phyloP scores from a whole-genome alignment of 2,329 filamentous ascomycete genomes.

The Phialophora verrucosa region DNA sequence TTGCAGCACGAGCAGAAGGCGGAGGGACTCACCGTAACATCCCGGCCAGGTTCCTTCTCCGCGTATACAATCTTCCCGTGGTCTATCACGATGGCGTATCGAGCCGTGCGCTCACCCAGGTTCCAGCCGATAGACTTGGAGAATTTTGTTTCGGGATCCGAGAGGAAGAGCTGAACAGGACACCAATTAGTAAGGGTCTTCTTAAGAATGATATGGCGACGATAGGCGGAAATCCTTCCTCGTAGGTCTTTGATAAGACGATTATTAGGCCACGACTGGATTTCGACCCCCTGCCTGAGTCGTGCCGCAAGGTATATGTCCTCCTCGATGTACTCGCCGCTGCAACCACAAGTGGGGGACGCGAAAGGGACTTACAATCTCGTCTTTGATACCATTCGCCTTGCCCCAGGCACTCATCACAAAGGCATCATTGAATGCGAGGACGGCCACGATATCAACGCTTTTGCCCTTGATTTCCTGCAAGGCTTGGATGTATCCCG shows the following conservation, averaged over 20 bases:
- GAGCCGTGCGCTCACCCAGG: slow-evolving; percentile 72
- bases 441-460: slow-evolving; percentile 79
- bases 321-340: background rate
- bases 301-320: background rate
- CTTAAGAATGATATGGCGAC: background rate
- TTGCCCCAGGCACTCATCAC: slow-evolving; percentile 92
- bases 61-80: slow-evolving; percentile 83
- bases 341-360: background rate
- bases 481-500: slow-evolving; percentile 76
- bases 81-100: slow-evolving; percentile 82
- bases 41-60: slow-evolving; percentile 65
- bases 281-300: background rate
- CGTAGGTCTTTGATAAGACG: slow-evolving; percentile 20
- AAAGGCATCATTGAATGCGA: slow-evolving; percentile 82
- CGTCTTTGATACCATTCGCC: slow-evolving; percentile 78
- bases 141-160: slow-evolving; percentile 74
- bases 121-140: slow-evolving; percentile 79
- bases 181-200: background rate
- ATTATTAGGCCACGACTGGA: background rate
- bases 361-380: slow-evolving; percentile 59
- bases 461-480: slow-evolving; percentile 76
- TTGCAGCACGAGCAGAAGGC: background rate
- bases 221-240: background rate
- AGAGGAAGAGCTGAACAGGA: slow-evolving; percentile 69
- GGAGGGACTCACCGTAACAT: slow-evolving; percentile 40